A percentile compares a stretch with the other conserved stretches of the same genome.
phyloP scores from a whole-genome alignment of 208 protist species.

The Acanthamoeba comandoni region DNA sequence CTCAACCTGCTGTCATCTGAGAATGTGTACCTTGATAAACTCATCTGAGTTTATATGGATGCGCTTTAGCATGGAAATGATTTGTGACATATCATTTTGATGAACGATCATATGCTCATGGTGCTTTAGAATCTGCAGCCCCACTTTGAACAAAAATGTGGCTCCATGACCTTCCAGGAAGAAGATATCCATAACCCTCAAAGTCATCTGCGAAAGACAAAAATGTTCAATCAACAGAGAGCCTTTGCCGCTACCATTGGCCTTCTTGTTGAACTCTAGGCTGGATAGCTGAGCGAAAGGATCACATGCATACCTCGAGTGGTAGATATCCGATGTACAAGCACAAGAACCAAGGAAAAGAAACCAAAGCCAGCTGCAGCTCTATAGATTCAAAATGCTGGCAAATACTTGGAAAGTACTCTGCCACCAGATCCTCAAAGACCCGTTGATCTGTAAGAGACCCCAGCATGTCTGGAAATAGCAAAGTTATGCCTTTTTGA shows the following conservation, averaged over 20 bases:
- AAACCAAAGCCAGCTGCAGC: slow-evolving; percentile 27
- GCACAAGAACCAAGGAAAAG: slow-evolving; percentile 72
- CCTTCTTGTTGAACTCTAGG: background rate
- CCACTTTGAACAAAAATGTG: slow-evolving; percentile 67
- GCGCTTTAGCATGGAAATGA: slow-evolving; percentile 2
- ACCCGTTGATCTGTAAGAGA: slow-evolving; percentile 65
- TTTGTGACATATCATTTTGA: background rate
- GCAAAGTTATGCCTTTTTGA: background rate
- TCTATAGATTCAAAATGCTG: background rate
- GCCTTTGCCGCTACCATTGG: too few relatives aligned
- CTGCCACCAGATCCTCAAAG: slow-evolving; percentile 47
- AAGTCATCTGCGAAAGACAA: slow-evolving; percentile 15
- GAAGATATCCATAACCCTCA: slow-evolving; percentile 58
- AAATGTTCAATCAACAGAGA: background rate
- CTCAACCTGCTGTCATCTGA: too few relatives aligned
- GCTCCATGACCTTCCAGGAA: slow-evolving; percentile 44
- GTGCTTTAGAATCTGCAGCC: slow-evolving; percentile 48
- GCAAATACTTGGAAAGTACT: slow-evolving; percentile 47
- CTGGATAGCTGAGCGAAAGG: background rate
- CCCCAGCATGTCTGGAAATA: slow-evolving; percentile 47
- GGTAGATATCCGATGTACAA: slow-evolving; percentile 67
- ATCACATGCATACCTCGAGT: slow-evolving; percentile 5
- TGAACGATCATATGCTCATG: slow-evolving; percentile 33
- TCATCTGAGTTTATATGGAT: background rate
- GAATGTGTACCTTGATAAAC: background rate